phyloP scores from a whole-genome alignment of 2,329 filamentous ascomycete genomes.

The Exserohilum turcica region DNA sequence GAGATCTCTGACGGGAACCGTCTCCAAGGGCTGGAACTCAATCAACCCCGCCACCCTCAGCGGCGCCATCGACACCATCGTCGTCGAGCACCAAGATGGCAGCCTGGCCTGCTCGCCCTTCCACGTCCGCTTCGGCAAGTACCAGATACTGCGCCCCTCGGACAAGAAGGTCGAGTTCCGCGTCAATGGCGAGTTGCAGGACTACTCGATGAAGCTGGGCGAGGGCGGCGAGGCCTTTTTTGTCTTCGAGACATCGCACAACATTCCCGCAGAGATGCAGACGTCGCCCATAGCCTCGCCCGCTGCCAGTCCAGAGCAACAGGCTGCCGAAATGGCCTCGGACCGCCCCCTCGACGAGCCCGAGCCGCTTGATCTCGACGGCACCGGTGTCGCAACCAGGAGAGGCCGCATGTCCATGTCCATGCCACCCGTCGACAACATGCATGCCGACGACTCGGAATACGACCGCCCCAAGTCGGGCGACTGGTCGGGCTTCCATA shows the following conservation, averaged over 20 bases:
- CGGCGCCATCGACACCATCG: slow-evolving; percentile 98
- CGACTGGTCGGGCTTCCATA: slow-evolving; percentile 44
- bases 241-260: slow-evolving; percentile 92
- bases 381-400: slow-evolving; percentile 32
- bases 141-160: slow-evolving; percentile 89
- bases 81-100: slow-evolving; percentile 93
- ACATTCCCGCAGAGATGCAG: slow-evolving; percentile 89
- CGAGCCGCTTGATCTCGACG: slow-evolving; percentile 70
- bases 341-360: slow-evolving; percentile 66
- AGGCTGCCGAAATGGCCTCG: slow-evolving; percentile 55
- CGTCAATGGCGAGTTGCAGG: slow-evolving; percentile 89
- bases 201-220: slow-evolving; percentile 97
- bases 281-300: slow-evolving; percentile 94
- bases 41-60: slow-evolving; percentile 97
- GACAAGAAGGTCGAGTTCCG: slow-evolving; percentile 99
- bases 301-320: slow-evolving; percentile 75
- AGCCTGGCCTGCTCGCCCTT: slow-evolving; percentile 91
- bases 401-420: slow-evolving; percentile 41
- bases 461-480: slow-evolving; percentile 37
- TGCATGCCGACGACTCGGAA: slow-evolving; percentile 23
- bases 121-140: slow-evolving; percentile 98
- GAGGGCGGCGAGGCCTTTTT: slow-evolving; percentile 99
- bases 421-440: slow-evolving; percentile 28
- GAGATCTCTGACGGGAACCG: slow-evolving; percentile 88
- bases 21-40: slow-evolving; percentile 98